Conservation (phyloP, 1,139 yeast genomes). For the Lodderomyces oxycetoniae region DNA sequence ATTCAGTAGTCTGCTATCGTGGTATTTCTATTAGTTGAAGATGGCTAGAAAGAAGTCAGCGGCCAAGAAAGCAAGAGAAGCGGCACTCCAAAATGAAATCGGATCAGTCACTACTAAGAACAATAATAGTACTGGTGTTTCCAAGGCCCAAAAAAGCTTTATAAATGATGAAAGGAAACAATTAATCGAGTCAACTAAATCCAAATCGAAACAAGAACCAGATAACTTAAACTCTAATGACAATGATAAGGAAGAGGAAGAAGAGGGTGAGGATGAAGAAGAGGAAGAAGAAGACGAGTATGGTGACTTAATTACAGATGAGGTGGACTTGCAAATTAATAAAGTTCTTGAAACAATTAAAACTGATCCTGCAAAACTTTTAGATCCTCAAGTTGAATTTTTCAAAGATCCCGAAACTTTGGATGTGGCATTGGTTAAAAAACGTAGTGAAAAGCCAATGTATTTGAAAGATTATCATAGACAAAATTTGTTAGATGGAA, state of each 20-base stretch:
- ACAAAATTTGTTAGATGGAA: conserved; percentile 65
- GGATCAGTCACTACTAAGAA: no score
- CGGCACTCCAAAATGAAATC: no score
- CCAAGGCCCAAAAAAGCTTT: conserved; percentile 24
- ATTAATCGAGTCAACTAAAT: conserved; percentile 5
- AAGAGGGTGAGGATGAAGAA: conserved; percentile 16
- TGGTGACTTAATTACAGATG: conserved; percentile 84
- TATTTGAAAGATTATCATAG: conserved; percentile 92
- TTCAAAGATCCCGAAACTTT: conserved; percentile 59
- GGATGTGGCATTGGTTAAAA: conserved; percentile 15
- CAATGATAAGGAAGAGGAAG: conserved; percentile 1
- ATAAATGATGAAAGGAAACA: conserved; percentile 15
- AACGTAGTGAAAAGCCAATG: conserved; percentile 65
- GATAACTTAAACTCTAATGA: conserved; percentile 1
- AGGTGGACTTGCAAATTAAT: conserved; percentile 75
- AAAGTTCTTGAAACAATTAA: conserved; percentile 68
- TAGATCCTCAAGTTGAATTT: conserved; percentile 65
- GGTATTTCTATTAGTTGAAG: no score
- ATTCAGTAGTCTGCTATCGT: no score
- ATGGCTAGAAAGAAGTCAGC: conserved; percentile 95
- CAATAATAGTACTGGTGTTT: no score
- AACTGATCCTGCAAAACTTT: conserved; percentile 56
- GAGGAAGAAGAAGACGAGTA: conserved; percentile 87
- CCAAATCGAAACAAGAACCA: conserved; percentile 3
- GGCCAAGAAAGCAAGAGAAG: conserved; percentile 67